Percentiles rank a stretch among this genome's conserved stretches.
Evolutionary conservation across 805 yeast genomes (phyloP).

Genomic region (Yamadazyma olivae): DNA sequence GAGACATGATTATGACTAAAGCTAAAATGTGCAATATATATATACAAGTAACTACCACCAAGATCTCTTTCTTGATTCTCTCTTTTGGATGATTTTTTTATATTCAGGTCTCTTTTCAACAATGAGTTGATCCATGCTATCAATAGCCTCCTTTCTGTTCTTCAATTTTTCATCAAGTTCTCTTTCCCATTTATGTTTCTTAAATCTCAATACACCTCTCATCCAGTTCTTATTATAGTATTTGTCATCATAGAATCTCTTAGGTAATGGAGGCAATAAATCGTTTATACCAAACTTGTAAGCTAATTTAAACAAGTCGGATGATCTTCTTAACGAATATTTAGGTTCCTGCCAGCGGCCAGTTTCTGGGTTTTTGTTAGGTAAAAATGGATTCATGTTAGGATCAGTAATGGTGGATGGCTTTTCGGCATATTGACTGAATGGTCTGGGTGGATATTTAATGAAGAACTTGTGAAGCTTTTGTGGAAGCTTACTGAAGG

Average conservation of each 20-base stretch:
- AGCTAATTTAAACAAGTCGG: constrained; percentile 81
- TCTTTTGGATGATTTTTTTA: constrained; percentile 37
- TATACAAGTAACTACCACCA: constrained; percentile 26
- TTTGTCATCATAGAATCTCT: constrained; percentile 77
- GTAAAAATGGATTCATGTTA: constrained; percentile 81
- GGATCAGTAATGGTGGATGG: constrained; percentile 66
- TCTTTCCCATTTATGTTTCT: constrained; percentile 81
- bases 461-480: constrained; percentile 71
- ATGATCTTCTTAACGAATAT: constrained; percentile 76
- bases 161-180: constrained; percentile 54
- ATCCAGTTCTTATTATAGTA: constrained; percentile 65
- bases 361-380: constrained; percentile 81
- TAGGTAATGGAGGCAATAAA: constrained; percentile 66
- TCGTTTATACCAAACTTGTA: constrained; percentile 75
- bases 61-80: constrained; percentile 29
- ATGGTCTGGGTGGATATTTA: constrained; percentile 84
- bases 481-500: constrained; percentile 63
- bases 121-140: constrained; percentile 62
- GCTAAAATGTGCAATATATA: neutral
- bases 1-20: no score
- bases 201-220: constrained; percentile 75
- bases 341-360: constrained; percentile 74
- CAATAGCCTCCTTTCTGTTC: constrained; percentile 64
- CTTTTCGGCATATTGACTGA: constrained; percentile 57
- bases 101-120: constrained; percentile 54